Base-by-base conservation (phyloP, 1,284 basidiomycete genomes). In the Cerrena zonata region DNA sequence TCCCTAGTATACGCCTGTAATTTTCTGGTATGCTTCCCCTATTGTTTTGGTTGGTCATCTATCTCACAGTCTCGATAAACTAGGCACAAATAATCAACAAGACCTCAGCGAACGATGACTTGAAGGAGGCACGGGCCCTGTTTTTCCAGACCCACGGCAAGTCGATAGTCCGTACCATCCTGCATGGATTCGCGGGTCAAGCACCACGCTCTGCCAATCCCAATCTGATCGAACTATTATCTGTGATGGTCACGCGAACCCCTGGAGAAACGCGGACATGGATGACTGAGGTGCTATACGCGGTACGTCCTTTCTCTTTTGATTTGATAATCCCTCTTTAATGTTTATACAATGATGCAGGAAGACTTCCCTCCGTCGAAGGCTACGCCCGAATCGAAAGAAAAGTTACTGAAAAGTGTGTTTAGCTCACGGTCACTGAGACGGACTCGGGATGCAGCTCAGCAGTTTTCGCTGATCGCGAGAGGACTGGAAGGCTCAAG, bases 131-230 rank as follows among this genome's bases (percentile, higher is more conserved):
- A 2, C 77, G 78, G 58, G 63, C 63, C 13, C 60, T 67, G 0
- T 68, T 92, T 2, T 69, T 89, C 27, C 70, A 73, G 21, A 65
- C 69, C 5, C 84, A 91, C 61, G 91, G 91, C 4, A 77, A 76
- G 12, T 64, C 77, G 7, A 79, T 93, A 50, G 78, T 93, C 63
- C 77, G 79, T 15, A 86, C 86, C 0, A 66, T 92, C 2, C 65
- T 94, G 4, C 75, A 77, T 49, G 91, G 87, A 15, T 89, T 94
- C 39, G 91, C 88, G 0, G 83, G 86, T 10, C 77, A 86, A 10
- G 86, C 91, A 1, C 92, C 92, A 0, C 73, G 91, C 50, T 90
- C 88, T 22, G 84, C 82, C n/a, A 83, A 86, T 5, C 84, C 80
- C 10, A 94, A 94, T 62, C 71, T 94, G 22, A 86, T 90, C 4